Evolutionary conservation across 2,329 filamentous ascomycete genomes (phyloP), one percentile per base, ranked within the genome.

Genomic region (Fusarium tricinctum): DNA sequence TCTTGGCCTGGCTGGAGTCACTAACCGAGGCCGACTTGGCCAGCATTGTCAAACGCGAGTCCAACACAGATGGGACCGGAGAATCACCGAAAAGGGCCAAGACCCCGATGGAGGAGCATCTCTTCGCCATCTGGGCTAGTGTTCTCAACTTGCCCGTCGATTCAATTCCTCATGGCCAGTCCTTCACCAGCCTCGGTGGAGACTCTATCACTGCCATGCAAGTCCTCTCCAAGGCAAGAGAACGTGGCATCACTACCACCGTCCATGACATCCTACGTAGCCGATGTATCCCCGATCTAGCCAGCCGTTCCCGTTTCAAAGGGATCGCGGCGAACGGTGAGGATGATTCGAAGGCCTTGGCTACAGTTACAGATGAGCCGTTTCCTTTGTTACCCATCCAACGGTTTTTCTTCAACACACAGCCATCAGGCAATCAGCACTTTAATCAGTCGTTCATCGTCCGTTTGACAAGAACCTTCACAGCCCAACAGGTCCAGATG

Each of bases 381-480:
- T 40, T 50, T 13, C 2, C 47, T 8, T 50, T 50, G 12, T 20
- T 39, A 28, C 47, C 47, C 23, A 20, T 50, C 33, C 47, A 50
- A 30, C 47, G 47, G 12, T 6, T 50, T 12, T 50, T 50, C 47
- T 50, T 50, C 4, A 39, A 20, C 1, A 20, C 4, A 6, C 47
- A 50, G 22, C 12, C 47, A 5, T 50, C 47, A 3, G 22, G 2
- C n/a, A 50, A 50, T 6, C 19, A 52, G 23, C 49, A 42, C 26
- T 52, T 52, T 1, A 52, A 52, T 19, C 49, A 52, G 47, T 50
- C 47, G 17, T 50, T 50, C 20, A 39, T 30, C 22, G 47, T 50
- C 17, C 33, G 47, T 6, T 33, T 50, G 2, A 15, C 22, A 2
- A 28, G 33, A 17, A 12, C 33, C 13, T 39, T 40, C 33, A 50